Evolutionary conservation across 106 monocot genomes (phyloP).

Genomic region (Dendrobium nobile): DNA sequence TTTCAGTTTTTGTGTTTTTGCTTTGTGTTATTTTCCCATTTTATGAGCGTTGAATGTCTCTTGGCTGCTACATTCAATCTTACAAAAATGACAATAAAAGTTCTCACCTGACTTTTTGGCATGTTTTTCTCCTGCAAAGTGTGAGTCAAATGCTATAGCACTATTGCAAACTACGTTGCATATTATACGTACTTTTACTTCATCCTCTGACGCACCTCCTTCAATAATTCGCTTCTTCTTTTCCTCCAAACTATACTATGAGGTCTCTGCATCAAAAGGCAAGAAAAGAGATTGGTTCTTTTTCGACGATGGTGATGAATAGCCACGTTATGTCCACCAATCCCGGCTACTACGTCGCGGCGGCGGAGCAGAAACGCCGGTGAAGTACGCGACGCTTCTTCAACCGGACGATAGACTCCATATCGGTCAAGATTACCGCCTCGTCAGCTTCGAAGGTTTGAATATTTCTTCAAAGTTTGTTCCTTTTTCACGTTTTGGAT

Average conservation of each 20-base stretch:
- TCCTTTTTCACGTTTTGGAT: neutral
- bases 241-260: too few species aligned
- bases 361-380: neutral
- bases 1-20: constrained; percentile 19
- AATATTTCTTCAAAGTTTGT: neutral
- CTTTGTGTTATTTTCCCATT: constrained; percentile 25
- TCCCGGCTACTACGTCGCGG: constrained; percentile 44
- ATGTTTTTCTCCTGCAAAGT: constrained; percentile 32
- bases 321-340: constrained; percentile 30
- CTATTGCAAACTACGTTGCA: constrained; percentile 27
- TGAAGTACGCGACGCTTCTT: constrained; percentile 54
- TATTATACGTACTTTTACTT: too few species aligned
- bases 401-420: constrained; percentile 51
- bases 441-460: neutral
- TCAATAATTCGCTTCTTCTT: too few species aligned
- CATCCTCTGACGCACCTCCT: neutral
- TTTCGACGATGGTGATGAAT: neutral
- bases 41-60: constrained; percentile 24
- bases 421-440: constrained; percentile 28
- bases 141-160: constrained; percentile 27
- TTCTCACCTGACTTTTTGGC: neutral
- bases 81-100: constrained; percentile 26
- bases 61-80: constrained; percentile 23
- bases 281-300: too few species aligned
- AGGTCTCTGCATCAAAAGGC: constrained; percentile 10